Conservation (phyloP, 2,329 filamentous ascomycete species). For the Graphiopsis chlorocephala region DNA sequence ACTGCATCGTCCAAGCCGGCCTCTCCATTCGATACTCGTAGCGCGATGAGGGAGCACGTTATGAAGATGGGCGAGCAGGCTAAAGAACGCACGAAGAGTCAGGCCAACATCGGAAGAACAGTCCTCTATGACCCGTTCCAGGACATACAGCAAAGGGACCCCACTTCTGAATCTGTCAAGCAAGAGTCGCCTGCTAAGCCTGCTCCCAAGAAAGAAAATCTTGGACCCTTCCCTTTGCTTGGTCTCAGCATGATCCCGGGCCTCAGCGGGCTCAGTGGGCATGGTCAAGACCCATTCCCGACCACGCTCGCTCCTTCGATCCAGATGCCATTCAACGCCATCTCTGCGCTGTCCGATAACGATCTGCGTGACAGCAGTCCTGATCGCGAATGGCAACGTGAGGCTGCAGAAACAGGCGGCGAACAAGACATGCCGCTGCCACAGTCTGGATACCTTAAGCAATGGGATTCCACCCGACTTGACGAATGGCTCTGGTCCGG, state of each 20-base stretch:
- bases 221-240: background rate
- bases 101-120: constrained; percentile 26
- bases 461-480: constrained; percentile 32
- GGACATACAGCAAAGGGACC: background rate
- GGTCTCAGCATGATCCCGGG: background rate
- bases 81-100: constrained; percentile 28
- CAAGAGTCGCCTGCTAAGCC: background rate
- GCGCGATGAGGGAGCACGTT: constrained; percentile 11
- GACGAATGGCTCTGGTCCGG: constrained; percentile 41
- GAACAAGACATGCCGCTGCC: background rate
- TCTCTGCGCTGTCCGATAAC: background rate
- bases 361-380: constrained; percentile 13
- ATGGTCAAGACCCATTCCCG: background rate
- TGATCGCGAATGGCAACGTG: constrained; percentile 6
- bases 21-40: constrained; percentile 7
- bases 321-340: background rate
- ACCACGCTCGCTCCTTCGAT: constrained; percentile 6
- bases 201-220: background rate
- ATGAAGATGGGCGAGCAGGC: constrained; percentile 20
- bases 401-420: background rate
- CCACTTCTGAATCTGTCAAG: background rate
- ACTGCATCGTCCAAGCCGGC: background rate
- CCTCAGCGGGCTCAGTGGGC: background rate
- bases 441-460: background rate
- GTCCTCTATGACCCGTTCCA: constrained; percentile 35